A percentile compares a stretch with the other conserved stretches of the same genome.
Evolutionary conservation across 257 asterid species (phyloP).

Genomic region (Rehmannia glutinosa): DNA sequence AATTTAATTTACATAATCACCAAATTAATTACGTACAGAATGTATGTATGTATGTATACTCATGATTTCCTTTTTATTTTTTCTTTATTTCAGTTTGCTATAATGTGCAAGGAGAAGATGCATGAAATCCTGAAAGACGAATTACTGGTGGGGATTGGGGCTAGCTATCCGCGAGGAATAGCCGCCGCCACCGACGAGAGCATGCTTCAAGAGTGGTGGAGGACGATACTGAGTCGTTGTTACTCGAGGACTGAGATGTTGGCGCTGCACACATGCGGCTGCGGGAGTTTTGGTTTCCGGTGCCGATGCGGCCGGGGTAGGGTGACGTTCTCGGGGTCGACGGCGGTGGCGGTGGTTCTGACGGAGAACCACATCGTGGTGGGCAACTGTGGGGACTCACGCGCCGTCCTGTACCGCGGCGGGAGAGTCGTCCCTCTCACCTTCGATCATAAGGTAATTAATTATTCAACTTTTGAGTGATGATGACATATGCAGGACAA

Average conservation of each 20-base stretch:
- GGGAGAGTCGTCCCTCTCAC: constrained; percentile 54
- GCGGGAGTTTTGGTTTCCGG: constrained; percentile 13
- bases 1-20: too few relatives aligned
- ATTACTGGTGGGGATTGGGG: constrained; percentile 22
- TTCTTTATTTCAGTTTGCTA: constrained; percentile 37
- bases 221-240: constrained; percentile 5
- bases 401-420: constrained; percentile 64
- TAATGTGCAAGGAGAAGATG: constrained; percentile 52
- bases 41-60: too few relatives aligned
- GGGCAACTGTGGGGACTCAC: constrained; percentile 78
- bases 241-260: constrained; percentile 21
- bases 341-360: constrained; percentile 59
- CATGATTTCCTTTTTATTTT: not conserved
- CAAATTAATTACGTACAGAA: too few relatives aligned
- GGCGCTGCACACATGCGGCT: constrained; percentile 18
- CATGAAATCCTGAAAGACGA: constrained; percentile 53
- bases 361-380: constrained; percentile 47
- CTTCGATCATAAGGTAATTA: constrained; percentile 58
- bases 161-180: not conserved
- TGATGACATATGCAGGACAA: not conserved
- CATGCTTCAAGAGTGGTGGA: constrained; percentile 31
- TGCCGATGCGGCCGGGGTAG: constrained; percentile 43
- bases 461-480: too few relatives aligned
- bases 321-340: constrained; percentile 45
- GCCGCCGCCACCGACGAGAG: constrained; percentile 15